Base-by-base conservation (phyloP, 1,284 basidiomycete genomes). In the Naganishia liquefaciens region DNA sequence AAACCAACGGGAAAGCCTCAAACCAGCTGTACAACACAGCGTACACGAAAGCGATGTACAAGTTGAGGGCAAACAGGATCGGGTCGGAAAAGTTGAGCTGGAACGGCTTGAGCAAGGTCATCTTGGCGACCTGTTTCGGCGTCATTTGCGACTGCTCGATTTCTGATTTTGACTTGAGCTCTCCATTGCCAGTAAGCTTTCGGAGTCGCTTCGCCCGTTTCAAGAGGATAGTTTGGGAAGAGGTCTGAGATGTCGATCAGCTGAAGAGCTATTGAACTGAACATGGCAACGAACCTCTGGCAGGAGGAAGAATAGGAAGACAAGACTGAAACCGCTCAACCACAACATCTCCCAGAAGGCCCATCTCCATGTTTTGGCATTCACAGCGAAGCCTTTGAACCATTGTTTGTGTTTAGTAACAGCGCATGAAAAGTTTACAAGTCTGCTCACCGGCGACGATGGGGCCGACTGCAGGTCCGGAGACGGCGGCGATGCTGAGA, bases 141-240 rank as follows among this genome's bases (percentile, higher is more conserved):
- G 68, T 63, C 64, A 70, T 71, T 13, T 70, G n/a, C 2, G 53
- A 44, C 19, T 60, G 28, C 2, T 70, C 66, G 51, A 73, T 68
- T 60, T 76, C 75, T 15, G 74, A 73, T 39, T 72, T 67, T 23
- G 70, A 53, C 2, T 67, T 64, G 21, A 77, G 67, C 28, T 76
- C 62, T 5, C 70, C 58, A 69, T 80, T 79, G 3, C 78, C 77
- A 10, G 79, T 80, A 0, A 73, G 37, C 47, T 70, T 71, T 1
- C 80, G 72, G 15, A 81, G 70, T 2, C 79, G 68, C 50, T 70
- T 62, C 0, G 80, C 77, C 15, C 79, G 71, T 1, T 76, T 70
- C 40, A 72, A 60, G 7, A 81, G 74, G 64, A 81, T 80, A 23
- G 75, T 78, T 43, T 69, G 28, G 3, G 68, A 64, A 3, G 70